Evolutionary conservation across 2,329 filamentous ascomycete species (phyloP), one percentile per base, ranked within the genome.

Genomic region (Nemania sp.): DNA sequence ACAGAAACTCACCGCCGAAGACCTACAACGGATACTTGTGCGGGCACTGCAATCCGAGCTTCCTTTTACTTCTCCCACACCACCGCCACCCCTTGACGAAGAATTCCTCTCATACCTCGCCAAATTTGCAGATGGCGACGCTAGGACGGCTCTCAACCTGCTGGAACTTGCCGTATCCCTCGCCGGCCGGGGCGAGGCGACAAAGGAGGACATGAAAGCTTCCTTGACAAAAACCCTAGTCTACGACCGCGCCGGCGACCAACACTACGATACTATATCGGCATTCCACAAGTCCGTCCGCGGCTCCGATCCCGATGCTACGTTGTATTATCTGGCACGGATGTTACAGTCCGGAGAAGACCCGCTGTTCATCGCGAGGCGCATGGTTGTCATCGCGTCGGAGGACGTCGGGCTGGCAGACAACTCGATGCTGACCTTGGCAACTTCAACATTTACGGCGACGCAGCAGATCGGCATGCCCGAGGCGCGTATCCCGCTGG

Each of bases 271-370:
- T 73, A 95, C 91, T 54, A 98, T 99, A 71, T 96, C 91, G 0
- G 95, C 95, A 32, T 95, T 98, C 69, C 95, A 98, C 82, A 99
- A 99, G 72, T 92, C 92, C 2, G 88, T 98, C 10, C 90, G 95
- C 47, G 95, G 95, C 42, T 90, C 87, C 57, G 89, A 97, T 71
- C 76, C 94, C 0, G 90, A 98, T 74, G 95, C 94, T 0, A 85
- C 94, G 0, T 83, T 99, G 1, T 99, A 98, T 79, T 99, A 98
- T 74, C 86, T 99, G 1, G 91, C 91, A 0, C 89, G 95, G 37
- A 99, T 99, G 95, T 85, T 99, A 5, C 90, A 96, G 71, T 95
- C 91, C 0, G 94, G 94, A 60, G 94, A 98, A 76, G 95, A 98
- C 69, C 91, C 94, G 0, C 81, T 97, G 0, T 98, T 94, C 75